Evolutionary conservation across 2,329 filamentous ascomycete species (phyloP).

Genomic region (Bipolaris gigantea): DNA sequence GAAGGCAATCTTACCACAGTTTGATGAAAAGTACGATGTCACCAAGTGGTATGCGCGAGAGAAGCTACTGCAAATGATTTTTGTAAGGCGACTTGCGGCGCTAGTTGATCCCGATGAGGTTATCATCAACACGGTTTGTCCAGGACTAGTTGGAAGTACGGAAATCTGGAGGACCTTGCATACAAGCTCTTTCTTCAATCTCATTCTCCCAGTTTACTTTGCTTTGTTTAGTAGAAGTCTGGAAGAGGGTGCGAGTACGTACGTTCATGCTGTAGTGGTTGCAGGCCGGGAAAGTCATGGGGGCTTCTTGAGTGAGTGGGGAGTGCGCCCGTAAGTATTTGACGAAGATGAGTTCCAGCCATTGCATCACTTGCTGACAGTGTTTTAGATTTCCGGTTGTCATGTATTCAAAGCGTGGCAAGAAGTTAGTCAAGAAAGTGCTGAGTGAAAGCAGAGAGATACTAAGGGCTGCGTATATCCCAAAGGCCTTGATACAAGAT

Average conservation of each 20-base stretch:
- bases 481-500: neutral
- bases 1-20: slow-evolving; percentile 1
- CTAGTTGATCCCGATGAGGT: slow-evolving; percentile 24
- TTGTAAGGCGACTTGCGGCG: slow-evolving; percentile 19
- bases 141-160: slow-evolving; percentile 33
- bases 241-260: slow-evolving; percentile 51
- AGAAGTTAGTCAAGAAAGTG: neutral
- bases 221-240: slow-evolving; percentile 32
- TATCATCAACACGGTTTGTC: slow-evolving; percentile 53
- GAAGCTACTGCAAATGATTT: slow-evolving; percentile 24
- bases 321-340: slow-evolving; percentile 49
- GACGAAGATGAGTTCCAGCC: too few relatives aligned
- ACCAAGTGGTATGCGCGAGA: slow-evolving; percentile 22
- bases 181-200: neutral
- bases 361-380: neutral
- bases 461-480: neutral
- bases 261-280: slow-evolving; percentile 51
- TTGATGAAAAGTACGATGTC: slow-evolving; percentile 4
- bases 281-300: slow-evolving; percentile 57
- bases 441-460: neutral
- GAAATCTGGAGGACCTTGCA: slow-evolving; percentile 4
- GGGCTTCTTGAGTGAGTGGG: slow-evolving; percentile 54
- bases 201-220: slow-evolving; percentile 30
- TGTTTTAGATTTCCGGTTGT: neutral
- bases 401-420: slow-evolving; percentile 1